Evolutionary conservation across 2,329 filamentous ascomycete genomes (phyloP), one percentile per base, ranked within the genome.

Genomic region (Aspergillus aculeatinus): DNA sequence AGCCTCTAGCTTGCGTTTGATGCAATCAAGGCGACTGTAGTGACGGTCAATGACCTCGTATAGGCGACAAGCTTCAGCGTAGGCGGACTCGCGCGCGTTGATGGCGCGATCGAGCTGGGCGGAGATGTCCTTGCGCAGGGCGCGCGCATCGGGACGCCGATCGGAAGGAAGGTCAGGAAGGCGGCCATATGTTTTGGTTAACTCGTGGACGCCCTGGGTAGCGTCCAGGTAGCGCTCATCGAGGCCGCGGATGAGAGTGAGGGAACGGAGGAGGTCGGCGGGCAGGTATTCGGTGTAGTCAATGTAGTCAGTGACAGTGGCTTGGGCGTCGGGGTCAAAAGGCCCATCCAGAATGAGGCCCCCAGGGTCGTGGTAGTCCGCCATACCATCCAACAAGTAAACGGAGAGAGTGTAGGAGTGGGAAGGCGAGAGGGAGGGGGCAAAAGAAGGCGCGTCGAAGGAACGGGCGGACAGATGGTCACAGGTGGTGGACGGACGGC

Each of bases 271-370:
- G 25, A 89, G 78, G 70, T 88, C 86, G 10, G 86, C 85, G 35
- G 86, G 86, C 59, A 87, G 86, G 78, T 87, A 87, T 75, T 89
- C 86, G 63, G 86, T 89, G 75, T 88, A 89, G 73, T 88, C 85
- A 60, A 88, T 83, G 73, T 86, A 89, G 72, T 89, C 86, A 64
- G 85, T 87, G 50, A 89, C 83, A 27, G 86, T 87, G 35, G 85
- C 84, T 70, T 88, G 85, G 59, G 85, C 84, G 69, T 89, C 86
- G 35, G 86, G 86, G 69, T 88, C 85, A 57, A 82, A 80, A 55
- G 81, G 79, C 25, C 79, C 77, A 64, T 81, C 77, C n/a, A 78
- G 67, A 47, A 79, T 76, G 56, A 80, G 70, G 60, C 75, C 77
- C 42, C 76, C 76, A 58, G 75, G 73, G 53, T 78, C 75, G 63